Conservation (phyloP, 2,329 filamentous ascomycete genomes). For the Xylaria sp. region DNA sequence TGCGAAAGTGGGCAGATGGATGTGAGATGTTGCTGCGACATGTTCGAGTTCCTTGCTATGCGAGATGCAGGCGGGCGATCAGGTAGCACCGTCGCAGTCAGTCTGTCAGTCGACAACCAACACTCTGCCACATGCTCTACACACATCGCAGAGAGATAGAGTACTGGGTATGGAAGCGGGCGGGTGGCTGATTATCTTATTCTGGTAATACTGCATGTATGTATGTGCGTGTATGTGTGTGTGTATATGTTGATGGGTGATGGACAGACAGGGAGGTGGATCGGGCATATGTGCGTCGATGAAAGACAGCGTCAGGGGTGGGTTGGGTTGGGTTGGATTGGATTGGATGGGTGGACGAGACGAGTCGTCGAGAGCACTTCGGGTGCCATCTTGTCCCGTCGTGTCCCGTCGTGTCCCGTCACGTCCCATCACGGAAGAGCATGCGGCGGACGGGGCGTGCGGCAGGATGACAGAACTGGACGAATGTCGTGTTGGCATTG, state of each 20-base stretch:
- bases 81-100: too few relatives aligned
- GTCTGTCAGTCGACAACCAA: too few relatives aligned
- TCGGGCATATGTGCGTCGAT: too few relatives aligned
- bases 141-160: too few relatives aligned
- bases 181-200: neutral
- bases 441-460: neutral
- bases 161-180: neutral
- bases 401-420: neutral
- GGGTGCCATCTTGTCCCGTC: neutral
- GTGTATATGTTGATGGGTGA: neutral
- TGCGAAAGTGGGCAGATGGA: neutral
- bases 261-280: too few relatives aligned
- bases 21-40: neutral
- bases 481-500: conserved; percentile 26
- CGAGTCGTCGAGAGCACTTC: neutral
- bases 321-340: too few relatives aligned
- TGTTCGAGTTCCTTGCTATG: neutral
- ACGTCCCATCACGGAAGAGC: neutral
- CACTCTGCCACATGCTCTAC: too few relatives aligned
- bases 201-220: neutral
- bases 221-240: neutral
- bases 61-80: neutral
- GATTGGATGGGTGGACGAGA: too few relatives aligned
- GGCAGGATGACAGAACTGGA: conserved; percentile 19
- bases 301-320: too few relatives aligned